Base-by-base conservation (phyloP, 2,329 filamentous ascomycete species). In the Phyllosticta ampelicida region DNA sequence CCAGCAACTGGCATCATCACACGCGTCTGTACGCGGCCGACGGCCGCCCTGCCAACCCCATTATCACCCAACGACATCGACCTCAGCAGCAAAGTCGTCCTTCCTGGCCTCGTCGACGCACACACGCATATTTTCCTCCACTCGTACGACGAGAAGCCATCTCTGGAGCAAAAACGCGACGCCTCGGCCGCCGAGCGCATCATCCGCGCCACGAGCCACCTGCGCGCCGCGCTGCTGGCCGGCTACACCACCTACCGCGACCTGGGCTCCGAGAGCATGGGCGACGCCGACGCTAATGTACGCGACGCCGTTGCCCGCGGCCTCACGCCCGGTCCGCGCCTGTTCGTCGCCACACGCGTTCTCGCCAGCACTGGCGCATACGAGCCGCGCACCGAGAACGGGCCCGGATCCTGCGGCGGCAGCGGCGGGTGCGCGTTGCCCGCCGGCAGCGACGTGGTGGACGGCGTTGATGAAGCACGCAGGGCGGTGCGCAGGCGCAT, bases 241-340 rank as follows among this genome's bases (percentile, higher is more conserved):
- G 82, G 81, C 6, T 84, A 79, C 70, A 85, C 80, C 0, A 82
- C 80, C 1, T 82, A 81, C 65, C 73, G 80, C 9, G 80, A 83
- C 64, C 72, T 82, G 0, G 79, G 80, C 13, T 79, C 78, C 2
- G 80, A 83, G 63, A 74, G 75, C 0, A 72, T 81, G 60, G 70
- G 73, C 26, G 74, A 77, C 44, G 74, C 75, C 26, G 80, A 83
- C 65, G 74, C 74, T 48, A 75, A 75, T 56, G 66, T 83, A 3
- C 74, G 80, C 9, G 78, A 83, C 65, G 74, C 76, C 30, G 75
- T 83, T 63, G 79, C 79, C 61, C 76, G 80, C 6, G 80, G 79
- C 4, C 64, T 83, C 10, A 76, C 74, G 1, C 78, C 79, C 0
- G 80, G 80, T 0, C 80, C 80, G 0, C 75, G 80, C 2, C 71